Conservation (phyloP, 2,329 filamentous ascomycete genomes). For the Penicillium sp. region DNA sequence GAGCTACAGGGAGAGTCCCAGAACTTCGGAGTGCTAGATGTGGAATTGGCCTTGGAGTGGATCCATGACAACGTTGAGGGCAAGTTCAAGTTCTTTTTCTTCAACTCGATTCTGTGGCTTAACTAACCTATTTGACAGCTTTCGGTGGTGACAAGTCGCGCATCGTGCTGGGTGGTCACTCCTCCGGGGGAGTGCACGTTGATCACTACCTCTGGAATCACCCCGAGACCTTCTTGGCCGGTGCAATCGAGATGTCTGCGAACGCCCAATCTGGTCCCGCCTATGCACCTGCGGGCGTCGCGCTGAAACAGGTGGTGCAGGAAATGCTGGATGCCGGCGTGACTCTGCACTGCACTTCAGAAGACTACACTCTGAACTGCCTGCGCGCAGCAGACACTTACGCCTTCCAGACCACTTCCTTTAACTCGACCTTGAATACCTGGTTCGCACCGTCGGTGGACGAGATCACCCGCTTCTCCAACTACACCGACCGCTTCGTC, state of each 20-base stretch:
- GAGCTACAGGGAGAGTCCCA: constrained; percentile 26
- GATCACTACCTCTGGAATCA: constrained; percentile 31
- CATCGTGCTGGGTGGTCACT: constrained; percentile 28
- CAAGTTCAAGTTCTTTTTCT: neutral
- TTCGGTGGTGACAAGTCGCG: constrained; percentile 27
- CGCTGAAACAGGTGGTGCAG: constrained; percentile 21
- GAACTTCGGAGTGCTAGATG: constrained; percentile 28
- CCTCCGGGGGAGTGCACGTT: constrained; percentile 26
- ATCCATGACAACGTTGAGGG: constrained; percentile 27
- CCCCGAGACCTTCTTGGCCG: constrained; percentile 26
- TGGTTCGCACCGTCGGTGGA: constrained; percentile 27
- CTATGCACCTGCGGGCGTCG: constrained; percentile 22
- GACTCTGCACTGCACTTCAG: constrained; percentile 19
- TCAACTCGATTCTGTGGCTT: neutral
- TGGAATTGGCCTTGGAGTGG: constrained; percentile 26
- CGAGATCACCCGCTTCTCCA: constrained; percentile 24
- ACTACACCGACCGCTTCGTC: constrained; percentile 25
- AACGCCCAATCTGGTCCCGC: constrained; percentile 27
- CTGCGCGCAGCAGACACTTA: constrained; percentile 24
- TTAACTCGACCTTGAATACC: constrained; percentile 29
- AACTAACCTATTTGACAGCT: constrained; percentile 9
- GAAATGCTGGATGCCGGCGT: constrained; percentile 24
- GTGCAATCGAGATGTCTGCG: constrained; percentile 29
- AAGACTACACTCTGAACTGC: constrained; percentile 23
- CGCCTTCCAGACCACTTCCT: constrained; percentile 25